These are phyloP conservation scores for Penicillium sp. DNA, from an alignment of 2,329 filamentous ascomycete species.

Conservation along the genomic window DNA sequence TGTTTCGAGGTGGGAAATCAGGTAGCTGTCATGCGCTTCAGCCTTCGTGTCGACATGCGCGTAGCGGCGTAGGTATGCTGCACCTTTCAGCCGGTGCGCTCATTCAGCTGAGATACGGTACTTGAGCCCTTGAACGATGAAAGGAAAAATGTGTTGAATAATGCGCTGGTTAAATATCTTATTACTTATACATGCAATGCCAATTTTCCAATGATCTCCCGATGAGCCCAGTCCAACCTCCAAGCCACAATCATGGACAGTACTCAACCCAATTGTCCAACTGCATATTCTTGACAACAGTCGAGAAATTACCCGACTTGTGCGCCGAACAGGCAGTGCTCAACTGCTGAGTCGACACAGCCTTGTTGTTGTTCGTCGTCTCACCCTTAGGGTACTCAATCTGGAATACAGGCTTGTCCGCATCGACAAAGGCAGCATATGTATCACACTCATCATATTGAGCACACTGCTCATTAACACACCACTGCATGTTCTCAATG, in stretches of 20 bases:
- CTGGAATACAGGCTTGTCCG: conserved; percentile 66
- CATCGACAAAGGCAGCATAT: conserved; percentile 57
- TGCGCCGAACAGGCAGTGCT: conserved; percentile 47
- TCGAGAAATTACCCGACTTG: conserved; percentile 55
- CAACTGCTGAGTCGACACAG: conserved; percentile 35
- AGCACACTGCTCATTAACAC: conserved; percentile 67
- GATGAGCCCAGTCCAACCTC: not conserved
- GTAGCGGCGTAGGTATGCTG: too few relatives aligned
- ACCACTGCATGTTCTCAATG: conserved; percentile 57
- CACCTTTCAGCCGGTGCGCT: not conserved
- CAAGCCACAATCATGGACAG: conserved; percentile 38
- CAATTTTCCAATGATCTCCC: not conserved
- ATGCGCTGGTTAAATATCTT: not conserved
- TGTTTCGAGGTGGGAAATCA: not conserved
- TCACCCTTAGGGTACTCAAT: conserved; percentile 64
- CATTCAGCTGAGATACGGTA: not conserved
- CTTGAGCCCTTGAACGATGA: not conserved
- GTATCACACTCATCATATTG: conserved; percentile 57
- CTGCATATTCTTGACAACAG: conserved; percentile 62
- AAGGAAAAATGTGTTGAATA: not conserved
- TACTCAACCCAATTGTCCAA: conserved; percentile 61
- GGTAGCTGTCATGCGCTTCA: not conserved
- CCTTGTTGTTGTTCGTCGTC: conserved; percentile 32
- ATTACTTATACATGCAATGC: conserved; percentile 9
- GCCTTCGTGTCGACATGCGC: too few relatives aligned